These are phyloP conservation scores for Ricinus communis DNA, from an alignment of 345 rosid species.

Conservation along the genomic window DNA sequence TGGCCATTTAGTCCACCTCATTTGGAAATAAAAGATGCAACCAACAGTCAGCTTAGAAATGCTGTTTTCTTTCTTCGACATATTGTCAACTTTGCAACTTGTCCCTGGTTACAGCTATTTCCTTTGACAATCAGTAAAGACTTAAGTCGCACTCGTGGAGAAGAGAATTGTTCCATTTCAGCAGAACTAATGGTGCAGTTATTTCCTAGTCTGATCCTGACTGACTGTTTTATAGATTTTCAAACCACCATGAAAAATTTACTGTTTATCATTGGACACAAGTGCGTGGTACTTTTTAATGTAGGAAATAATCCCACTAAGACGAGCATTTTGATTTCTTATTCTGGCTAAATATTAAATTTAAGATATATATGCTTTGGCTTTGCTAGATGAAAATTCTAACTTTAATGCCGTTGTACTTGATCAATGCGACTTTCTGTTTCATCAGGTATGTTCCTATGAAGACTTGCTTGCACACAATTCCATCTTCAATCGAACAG, in stretches of 20 bases:
- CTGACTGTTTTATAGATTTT: neutral
- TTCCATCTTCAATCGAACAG: slow-evolving; percentile 84
- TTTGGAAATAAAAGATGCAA: neutral
- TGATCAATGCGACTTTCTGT: slow-evolving; percentile 11
- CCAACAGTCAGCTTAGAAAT: neutral
- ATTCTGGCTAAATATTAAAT: neutral
- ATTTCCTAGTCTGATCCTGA: neutral
- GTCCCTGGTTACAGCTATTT: neutral
- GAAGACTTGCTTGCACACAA: slow-evolving; percentile 67
- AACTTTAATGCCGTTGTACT: slow-evolving; percentile 1
- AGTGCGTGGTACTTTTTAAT: neutral
- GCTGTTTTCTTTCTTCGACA: neutral
- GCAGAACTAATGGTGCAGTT: neutral
- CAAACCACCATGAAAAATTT: neutral
- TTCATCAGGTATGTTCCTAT: slow-evolving; percentile 71
- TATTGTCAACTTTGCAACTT: neutral
- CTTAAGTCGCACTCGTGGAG: neutral
- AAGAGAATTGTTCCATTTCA: neutral
- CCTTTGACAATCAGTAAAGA: neutral
- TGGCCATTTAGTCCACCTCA: neutral
- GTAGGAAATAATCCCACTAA: neutral
- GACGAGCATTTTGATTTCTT: neutral
- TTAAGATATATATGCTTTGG: neutral
- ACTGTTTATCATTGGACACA: neutral
- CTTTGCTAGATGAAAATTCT: neutral